Evolutionary conservation across 768 basidiomycete species (phyloP).

Genomic region (Mycena haematopus): DNA sequence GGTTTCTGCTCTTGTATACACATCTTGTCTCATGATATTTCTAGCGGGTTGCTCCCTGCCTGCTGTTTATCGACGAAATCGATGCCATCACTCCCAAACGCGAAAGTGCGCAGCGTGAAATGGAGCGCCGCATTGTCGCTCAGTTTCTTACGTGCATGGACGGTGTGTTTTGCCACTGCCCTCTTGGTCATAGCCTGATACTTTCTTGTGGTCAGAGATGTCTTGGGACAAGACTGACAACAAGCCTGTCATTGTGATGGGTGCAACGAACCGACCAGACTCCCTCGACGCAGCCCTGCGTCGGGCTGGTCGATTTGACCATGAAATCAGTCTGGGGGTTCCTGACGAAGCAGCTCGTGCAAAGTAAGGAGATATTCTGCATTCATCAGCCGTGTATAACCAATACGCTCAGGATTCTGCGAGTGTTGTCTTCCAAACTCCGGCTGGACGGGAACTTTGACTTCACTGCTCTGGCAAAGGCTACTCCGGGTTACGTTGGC

Average conservation of each 20-base stretch:
- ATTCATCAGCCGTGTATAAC: neutral
- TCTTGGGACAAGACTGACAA: conserved; percentile 95
- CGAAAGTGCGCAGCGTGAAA: conserved; percentile 97
- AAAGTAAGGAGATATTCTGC: conserved; percentile 61
- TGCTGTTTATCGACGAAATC: conserved; percentile 97
- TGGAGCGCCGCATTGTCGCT: conserved; percentile 97
- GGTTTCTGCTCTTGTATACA: conserved; percentile 21
- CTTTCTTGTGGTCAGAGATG: conserved; percentile 62
- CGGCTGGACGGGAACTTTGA: conserved; percentile 89
- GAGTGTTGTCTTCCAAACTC: conserved; percentile 83
- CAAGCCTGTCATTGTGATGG: conserved; percentile 92
- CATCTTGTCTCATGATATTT: neutral
- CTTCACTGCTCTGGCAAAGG: conserved; percentile 83
- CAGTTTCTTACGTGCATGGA: conserved; percentile 99
- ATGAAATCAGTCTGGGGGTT: conserved; percentile 97
- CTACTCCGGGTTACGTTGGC: conserved; percentile 96
- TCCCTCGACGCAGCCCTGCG: conserved; percentile 93
- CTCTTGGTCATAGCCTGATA: neutral
- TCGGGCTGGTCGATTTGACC: conserved; percentile 94
- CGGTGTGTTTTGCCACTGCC: conserved; percentile 57
- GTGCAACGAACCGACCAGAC: conserved; percentile 96
- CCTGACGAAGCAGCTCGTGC: conserved; percentile 91
- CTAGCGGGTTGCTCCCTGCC: conserved; percentile 87
- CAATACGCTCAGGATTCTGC: conserved; percentile 71
- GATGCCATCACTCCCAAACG: conserved; percentile 98